These are phyloP conservation scores for Fraxinus pennsylvanica DNA, from an alignment of 257 asterid species.

Conservation along the genomic window DNA sequence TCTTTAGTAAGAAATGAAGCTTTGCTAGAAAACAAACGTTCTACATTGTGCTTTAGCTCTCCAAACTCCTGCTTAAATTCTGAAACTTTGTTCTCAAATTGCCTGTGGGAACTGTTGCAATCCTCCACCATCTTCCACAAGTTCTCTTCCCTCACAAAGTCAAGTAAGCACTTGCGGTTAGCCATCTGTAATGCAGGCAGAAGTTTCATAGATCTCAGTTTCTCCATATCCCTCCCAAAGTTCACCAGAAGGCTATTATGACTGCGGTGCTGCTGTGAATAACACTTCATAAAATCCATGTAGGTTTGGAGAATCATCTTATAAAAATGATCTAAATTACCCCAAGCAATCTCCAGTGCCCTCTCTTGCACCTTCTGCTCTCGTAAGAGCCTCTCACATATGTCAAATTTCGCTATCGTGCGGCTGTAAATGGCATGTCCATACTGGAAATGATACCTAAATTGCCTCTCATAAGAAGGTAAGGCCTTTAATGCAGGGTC, in stretches of 20 bases:
- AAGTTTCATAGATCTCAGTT: conserved; percentile 68
- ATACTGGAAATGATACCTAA: conserved; percentile 81
- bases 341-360: conserved; percentile 88
- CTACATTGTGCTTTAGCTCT: conserved; percentile 73
- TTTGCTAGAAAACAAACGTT: conserved; percentile 66
- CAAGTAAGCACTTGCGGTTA: conserved; percentile 74
- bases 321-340: conserved; percentile 80
- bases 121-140: conserved; percentile 77
- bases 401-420: conserved; percentile 51
- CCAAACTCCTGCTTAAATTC: conserved; percentile 89
- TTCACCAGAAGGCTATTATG: conserved; percentile 69
- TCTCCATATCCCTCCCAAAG: conserved; percentile 81
- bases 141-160: conserved; percentile 89
- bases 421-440: conserved; percentile 74
- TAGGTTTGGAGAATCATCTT: conserved; percentile 75
- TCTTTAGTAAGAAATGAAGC: conserved; percentile 71
- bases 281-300: conserved; percentile 66
- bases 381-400: conserved; percentile 66
- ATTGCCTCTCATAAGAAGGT: conserved; percentile 89
- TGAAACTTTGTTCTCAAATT: conserved; percentile 86
- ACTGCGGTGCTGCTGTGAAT: conserved; percentile 75
- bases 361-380: conserved; percentile 93
- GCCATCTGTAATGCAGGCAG: conserved; percentile 64
- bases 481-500: conserved; percentile 92
- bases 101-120: conserved; percentile 80